phyloP scores from a whole-genome alignment of 2,329 filamentous ascomycete species.

The Madurella mycetomatis region DNA sequence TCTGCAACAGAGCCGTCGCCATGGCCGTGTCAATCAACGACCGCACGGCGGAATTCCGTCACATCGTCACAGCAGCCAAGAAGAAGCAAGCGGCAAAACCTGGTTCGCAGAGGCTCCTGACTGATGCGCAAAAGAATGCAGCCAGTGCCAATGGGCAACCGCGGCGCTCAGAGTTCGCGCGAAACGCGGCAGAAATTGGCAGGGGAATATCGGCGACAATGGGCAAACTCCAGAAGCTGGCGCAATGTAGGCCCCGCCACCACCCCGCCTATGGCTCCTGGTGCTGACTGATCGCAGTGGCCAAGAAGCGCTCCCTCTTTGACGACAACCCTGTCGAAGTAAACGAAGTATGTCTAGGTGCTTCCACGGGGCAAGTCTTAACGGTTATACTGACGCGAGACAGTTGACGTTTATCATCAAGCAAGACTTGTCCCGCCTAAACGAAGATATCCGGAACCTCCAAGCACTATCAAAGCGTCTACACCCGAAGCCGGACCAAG shows the following conservation, averaged over 20 bases:
- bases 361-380: neutral
- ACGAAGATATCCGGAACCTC: constrained; percentile 82
- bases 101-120: constrained; percentile 73
- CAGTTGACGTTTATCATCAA: constrained; percentile 89
- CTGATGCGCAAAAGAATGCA: constrained; percentile 64
- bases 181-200: constrained; percentile 86
- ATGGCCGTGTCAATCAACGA: constrained; percentile 88
- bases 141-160: constrained; percentile 51
- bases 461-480: constrained; percentile 72
- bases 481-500: constrained; percentile 69
- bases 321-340: constrained; percentile 96
- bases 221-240: constrained; percentile 89
- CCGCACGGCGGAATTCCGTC: constrained; percentile 90
- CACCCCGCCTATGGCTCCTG: neutral
- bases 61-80: constrained; percentile 82
- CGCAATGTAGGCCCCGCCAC: constrained; percentile 54
- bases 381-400: constrained; percentile 13
- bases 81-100: constrained; percentile 74
- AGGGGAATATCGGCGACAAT: constrained; percentile 88
- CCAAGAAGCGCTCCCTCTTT: constrained; percentile 94
- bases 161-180: constrained; percentile 85
- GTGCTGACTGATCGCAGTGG: constrained; percentile 51
- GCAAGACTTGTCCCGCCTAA: constrained; percentile 80
- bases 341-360: constrained; percentile 61
- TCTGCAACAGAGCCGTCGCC: constrained; percentile 17